Base-by-base conservation (phyloP, 2,329 filamentous ascomycete genomes). In the Colletotrichum spaethianum region DNA sequence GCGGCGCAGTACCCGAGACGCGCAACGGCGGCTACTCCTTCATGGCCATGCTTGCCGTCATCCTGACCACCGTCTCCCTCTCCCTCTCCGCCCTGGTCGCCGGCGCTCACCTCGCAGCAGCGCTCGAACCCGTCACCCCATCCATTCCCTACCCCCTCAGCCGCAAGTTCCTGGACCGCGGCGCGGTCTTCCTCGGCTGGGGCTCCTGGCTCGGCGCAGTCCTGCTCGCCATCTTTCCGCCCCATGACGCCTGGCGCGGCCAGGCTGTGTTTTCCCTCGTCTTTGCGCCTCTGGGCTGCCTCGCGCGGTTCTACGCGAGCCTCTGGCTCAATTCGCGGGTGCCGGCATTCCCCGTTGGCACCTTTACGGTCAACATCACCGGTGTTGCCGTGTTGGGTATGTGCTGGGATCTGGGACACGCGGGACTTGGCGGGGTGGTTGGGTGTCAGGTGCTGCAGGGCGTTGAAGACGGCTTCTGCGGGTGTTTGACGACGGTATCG, bases 211-310 rank as follows among this genome's bases (percentile, higher is more conserved):
- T 96, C 18, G 94, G 91, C 1, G 92, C 94, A 1, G 80, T 96
- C 2, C 79, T 96, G 31, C 85, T 98, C 68, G 87, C 90, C 46
- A 89, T 93, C 60, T 90, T 93, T 75, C 93, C 94, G 0, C 94
- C 94, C 0, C 87, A 92, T 74, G 87, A 93, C 50, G 82, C 82
- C 23, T 98, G 95, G 95, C 93, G 95, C 48, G 92, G 93, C 2
- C 84, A 91, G 57, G 93, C 89, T 0, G 83, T 94, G 0, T 96
- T 98, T 76, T 89, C 94, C 0, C 85, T 96, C 33, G 91, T 95
- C 2, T 96, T 98, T 77, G 93, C 94, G 1, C 96, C 96, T 0
- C 75, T 94, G 0, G 96, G 96, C 0, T 95, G 93, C 75, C 82
- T 98, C 0, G 79, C 88, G 0, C 89, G 96, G 4, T 97, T 93